Evolutionary conservation across 2,329 filamentous ascomycete species (phyloP).

Genomic region (Thelonectria olida): DNA sequence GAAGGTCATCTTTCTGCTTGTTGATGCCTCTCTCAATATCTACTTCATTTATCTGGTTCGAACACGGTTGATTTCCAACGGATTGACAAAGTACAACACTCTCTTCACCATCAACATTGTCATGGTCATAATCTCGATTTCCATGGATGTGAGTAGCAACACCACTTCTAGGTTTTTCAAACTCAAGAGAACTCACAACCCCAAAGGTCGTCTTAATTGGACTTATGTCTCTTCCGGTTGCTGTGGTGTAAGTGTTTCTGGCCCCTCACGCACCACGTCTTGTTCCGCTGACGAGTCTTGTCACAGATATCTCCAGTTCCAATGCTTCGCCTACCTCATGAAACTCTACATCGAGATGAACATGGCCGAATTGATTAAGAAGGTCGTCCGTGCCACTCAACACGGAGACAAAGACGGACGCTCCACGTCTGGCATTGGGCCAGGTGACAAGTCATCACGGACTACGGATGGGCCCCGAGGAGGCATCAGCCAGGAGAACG

Average conservation of each 20-base stretch:
- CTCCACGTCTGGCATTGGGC: too few relatives aligned
- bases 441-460: too few relatives aligned
- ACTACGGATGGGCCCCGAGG: too few relatives aligned
- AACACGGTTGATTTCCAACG: conserved; percentile 76
- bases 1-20: conserved; percentile 14
- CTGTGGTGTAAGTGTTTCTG: conserved; percentile 32
- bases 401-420: too few relatives aligned
- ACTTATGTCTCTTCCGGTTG: conserved; percentile 33
- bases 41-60: conserved; percentile 69
- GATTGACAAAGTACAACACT: conserved; percentile 66
- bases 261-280: too few relatives aligned
- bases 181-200: too few relatives aligned
- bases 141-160: conserved; percentile 68
- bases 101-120: conserved; percentile 12
- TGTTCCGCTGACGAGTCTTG: too few relatives aligned
- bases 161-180: too few relatives aligned
- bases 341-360: conserved; percentile 40
- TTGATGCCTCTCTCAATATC: conserved; percentile 53
- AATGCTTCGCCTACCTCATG: conserved; percentile 37
- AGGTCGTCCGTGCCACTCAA: too few relatives aligned
- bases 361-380: conserved; percentile 39
- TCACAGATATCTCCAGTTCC: conserved; percentile 40
- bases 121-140: conserved; percentile 53
- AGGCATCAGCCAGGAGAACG: too few relatives aligned
- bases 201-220: conserved; percentile 37